Base-by-base conservation (phyloP, 1,284 basidiomycete species). In the Pseudozyma tsukubaensis region DNA sequence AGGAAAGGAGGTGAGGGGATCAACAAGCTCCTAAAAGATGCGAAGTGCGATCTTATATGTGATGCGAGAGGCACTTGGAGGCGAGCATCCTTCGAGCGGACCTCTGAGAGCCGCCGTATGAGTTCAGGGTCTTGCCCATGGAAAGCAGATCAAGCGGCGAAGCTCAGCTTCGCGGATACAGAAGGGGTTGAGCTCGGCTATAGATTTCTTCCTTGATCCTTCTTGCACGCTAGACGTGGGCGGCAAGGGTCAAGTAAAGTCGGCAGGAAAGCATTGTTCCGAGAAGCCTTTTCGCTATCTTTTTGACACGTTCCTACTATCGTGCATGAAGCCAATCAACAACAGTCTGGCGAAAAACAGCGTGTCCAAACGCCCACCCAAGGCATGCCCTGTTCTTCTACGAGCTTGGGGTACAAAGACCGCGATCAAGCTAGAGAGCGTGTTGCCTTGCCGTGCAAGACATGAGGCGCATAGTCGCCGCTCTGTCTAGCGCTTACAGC, bases 231-330 rank as follows among this genome's bases (percentile, higher is more conserved):
- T 8, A 11, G 19, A 47, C 32, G 47, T 13, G 32, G 13, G 49
- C 8, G 34, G 10, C 48, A 16, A 50, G 32, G 10, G 34, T 29
- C 39, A 44, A 44, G 21, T 18, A 39, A 50, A 44, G 29, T 47
- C 11, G 42, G 50, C 18, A 29, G 24, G 32, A 45, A 47, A n/a
- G 32, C 35, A 37, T 45, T 36, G 21, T n/a, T n/a, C n/a, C n/a
- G n/a, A n/a, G n/a, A n/a, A n/a, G n/a, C n/a, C n/a, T n/a, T 14
- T 37, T 9, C 36, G 36, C 36, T 37, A 37, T 37, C 36, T 37
- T 37, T 37, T 37, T 37, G 36, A 56, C 64, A 66, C 58, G 57
- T 60, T 66, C 48, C 57, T 66, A 53, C 58, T 56, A 55, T 59
- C 64, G 44, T 49, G 64, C 64, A 59, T 59, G 40, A 54, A 21